phyloP scores from a whole-genome alignment of 768 basidiomycete species.

The Asterophora parasitica region DNA sequence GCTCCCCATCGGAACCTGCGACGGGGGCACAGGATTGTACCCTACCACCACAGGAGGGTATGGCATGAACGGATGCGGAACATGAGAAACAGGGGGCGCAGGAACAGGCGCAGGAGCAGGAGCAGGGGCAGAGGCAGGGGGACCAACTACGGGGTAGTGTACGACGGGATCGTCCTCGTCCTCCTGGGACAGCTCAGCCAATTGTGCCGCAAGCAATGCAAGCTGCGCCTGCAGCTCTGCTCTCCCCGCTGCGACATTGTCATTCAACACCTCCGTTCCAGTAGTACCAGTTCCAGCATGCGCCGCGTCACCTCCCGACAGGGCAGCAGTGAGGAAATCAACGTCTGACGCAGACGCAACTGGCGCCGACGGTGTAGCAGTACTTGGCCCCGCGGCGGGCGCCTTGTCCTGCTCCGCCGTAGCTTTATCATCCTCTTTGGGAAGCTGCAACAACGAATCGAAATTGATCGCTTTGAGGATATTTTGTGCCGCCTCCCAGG shows the following conservation, averaged over 20 bases:
- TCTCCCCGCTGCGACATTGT: constrained; percentile 24
- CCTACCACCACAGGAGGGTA: no score
- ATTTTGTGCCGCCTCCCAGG: constrained; percentile 74
- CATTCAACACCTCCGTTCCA: background rate
- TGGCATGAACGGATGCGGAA: no score
- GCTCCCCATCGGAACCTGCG: background rate
- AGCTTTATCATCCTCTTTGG: constrained; percentile 27
- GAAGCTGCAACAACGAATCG: constrained; percentile 43
- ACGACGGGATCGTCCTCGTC: constrained; percentile 23
- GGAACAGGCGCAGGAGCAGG: background rate
- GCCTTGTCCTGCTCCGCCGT: constrained; percentile 9
- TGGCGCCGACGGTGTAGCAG: background rate
- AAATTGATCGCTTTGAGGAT: constrained; percentile 78
- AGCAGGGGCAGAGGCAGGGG: background rate
- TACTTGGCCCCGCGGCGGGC: constrained; percentile 1
- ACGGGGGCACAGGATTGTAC: no score
- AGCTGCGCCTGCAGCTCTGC: constrained; percentile 72
- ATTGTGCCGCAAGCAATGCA: constrained; percentile 66
- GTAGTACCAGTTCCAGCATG: background rate
- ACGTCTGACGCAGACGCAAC: background rate
- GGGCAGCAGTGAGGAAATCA: background rate
- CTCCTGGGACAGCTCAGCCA: constrained; percentile 59
- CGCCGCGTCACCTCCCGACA: background rate
- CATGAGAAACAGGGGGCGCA: background rate
- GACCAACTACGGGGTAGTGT: constrained; percentile 10